phyloP scores from a whole-genome alignment of 441 rosid species.

The Sinapis alba region DNA sequence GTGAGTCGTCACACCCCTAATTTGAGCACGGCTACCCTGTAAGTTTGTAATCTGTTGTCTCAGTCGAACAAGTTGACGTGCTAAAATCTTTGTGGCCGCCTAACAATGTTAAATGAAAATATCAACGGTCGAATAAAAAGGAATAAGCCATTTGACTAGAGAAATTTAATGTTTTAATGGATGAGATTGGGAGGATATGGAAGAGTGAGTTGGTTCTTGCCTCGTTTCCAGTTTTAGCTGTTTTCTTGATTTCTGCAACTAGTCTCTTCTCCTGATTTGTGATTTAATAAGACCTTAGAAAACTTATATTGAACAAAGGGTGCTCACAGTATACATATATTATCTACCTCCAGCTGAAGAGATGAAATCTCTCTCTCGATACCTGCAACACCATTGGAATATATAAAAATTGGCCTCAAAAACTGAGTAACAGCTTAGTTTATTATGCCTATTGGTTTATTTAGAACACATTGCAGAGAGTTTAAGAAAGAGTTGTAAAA shows the following conservation, averaged over 20 bases:
- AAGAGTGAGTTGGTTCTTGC: constrained; percentile 44
- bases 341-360: constrained; percentile 78
- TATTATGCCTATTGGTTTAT: background rate
- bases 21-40: constrained; percentile 98
- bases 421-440: background rate
- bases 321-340: background rate
- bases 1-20: constrained; percentile 92
- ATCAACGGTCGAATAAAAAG: background rate
- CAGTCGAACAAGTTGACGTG: constrained; percentile 92
- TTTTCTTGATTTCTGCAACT: constrained; percentile 94
- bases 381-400: constrained; percentile 42
- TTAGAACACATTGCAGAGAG: background rate
- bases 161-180: background rate
- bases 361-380: constrained; percentile 90
- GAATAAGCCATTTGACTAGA: background rate
- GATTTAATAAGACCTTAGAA: background rate
- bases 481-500: background rate
- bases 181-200: background rate
- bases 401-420: background rate
- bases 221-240: constrained; percentile 97
- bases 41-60: constrained; percentile 94
- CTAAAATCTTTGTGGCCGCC: constrained; percentile 88
- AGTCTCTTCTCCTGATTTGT: constrained; percentile 72
- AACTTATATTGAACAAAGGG: background rate
- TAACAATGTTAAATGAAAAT: background rate